Evolutionary conservation across 1,284 basidiomycete genomes (phyloP).

Genomic region (Violaceomyces palustris): DNA sequence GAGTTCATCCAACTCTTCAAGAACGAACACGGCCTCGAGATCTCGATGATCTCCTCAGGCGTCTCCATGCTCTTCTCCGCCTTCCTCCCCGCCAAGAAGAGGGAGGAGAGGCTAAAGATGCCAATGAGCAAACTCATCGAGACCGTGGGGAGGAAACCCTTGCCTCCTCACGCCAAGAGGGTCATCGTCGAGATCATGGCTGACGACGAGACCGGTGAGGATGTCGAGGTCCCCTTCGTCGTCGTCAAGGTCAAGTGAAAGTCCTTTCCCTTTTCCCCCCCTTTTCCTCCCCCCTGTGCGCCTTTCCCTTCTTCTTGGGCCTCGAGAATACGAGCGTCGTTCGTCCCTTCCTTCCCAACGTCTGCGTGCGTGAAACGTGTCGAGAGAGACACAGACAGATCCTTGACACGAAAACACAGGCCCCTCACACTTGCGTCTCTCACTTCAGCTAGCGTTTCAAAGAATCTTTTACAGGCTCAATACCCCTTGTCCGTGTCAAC

Average conservation of each 20-base stretch:
- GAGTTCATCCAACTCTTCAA: conserved; percentile 83
- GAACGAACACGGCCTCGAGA: conserved; percentile 75
- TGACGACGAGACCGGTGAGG: conserved; percentile 78
- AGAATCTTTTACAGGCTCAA: conserved; percentile 3
- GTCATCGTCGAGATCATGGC: conserved; percentile 92
- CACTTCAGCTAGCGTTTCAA: too few species aligned
- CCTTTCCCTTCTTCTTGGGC: too few species aligned
- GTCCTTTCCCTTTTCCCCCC: too few species aligned
- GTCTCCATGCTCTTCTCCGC: conserved; percentile 94
- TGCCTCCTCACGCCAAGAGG: conserved; percentile 60
- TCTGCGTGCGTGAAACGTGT: too few species aligned
- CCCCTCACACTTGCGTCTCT: too few species aligned
- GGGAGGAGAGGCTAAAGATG: conserved; percentile 48
- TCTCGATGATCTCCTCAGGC: conserved; percentile 93
- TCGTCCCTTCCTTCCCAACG: too few species aligned
- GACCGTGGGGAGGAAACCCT: conserved; percentile 63
- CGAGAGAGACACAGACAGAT: too few species aligned
- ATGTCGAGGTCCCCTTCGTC: conserved; percentile 54
- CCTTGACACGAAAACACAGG: too few species aligned
- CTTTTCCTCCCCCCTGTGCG: too few species aligned
- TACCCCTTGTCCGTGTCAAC: conserved; percentile 15
- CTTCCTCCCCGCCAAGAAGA: conserved; percentile 47
- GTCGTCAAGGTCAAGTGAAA: conserved; percentile 40
- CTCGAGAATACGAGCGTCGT: too few species aligned
- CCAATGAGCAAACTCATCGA: conserved; percentile 84